These are phyloP conservation scores for Salicornia ramosissima DNA, from an alignment of 148 eudicot species.

Conservation along the genomic window DNA sequence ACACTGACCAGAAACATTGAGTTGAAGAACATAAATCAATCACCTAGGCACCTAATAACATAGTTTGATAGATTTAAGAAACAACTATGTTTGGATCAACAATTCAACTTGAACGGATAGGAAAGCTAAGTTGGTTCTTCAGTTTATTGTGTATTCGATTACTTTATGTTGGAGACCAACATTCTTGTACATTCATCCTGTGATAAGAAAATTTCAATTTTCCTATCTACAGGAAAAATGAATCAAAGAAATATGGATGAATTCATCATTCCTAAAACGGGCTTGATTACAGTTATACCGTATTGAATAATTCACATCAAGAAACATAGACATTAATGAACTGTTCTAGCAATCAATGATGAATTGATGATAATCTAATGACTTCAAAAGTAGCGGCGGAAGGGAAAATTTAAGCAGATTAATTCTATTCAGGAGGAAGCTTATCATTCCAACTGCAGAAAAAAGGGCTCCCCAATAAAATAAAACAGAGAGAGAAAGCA, in stretches of 20 bases:
- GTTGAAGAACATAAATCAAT: background rate
- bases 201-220: background rate
- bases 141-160: background rate
- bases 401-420: background rate
- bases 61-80: background rate
- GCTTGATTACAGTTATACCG: background rate
- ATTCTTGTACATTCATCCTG: background rate
- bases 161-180: background rate
- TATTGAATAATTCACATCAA: background rate
- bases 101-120: too few relatives aligned
- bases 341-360: background rate
- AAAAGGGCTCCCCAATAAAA: background rate
- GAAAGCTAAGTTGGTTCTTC: background rate
- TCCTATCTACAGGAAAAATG: background rate
- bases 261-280: background rate
- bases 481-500: slow-evolving; percentile 5
- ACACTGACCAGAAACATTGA: background rate
- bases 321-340: background rate
- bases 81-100: too few relatives aligned
- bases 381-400: background rate
- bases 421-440: background rate
- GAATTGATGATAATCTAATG: background rate
- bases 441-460: slow-evolving; percentile 1
- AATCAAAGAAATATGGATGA: background rate
- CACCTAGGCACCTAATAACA: background rate